A percentile compares a stretch with the other conserved stretches of the same genome.
Conservation (phyloP, 2,329 filamentous ascomycete genomes). For the Rhynchosporium secalis region DNA sequence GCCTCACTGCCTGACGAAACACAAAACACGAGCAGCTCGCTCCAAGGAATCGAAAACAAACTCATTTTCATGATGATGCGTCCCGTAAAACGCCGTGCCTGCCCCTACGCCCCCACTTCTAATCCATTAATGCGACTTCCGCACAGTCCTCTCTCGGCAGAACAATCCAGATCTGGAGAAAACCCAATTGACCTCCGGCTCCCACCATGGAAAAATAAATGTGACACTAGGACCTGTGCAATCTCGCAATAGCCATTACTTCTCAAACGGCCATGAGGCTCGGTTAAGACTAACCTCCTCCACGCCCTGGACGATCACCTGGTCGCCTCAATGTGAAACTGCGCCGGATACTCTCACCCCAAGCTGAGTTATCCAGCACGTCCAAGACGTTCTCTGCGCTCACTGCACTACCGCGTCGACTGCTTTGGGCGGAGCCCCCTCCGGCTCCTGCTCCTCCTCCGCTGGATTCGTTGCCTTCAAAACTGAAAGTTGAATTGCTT, state of each 20-base stretch:
- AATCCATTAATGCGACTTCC: conserved; percentile 27
- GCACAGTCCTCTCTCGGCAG: conserved; percentile 24
- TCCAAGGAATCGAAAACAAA: conserved; percentile 22
- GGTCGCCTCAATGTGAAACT: conserved; percentile 72
- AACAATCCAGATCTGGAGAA: conserved; percentile 25
- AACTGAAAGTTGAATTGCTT: conserved; percentile 37
- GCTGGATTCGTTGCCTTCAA: conserved; percentile 33
- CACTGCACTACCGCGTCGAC: conserved; percentile 66
- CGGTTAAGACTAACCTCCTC: conserved; percentile 25
- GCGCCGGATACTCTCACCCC: conserved; percentile 88
- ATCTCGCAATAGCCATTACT: conserved; percentile 19
- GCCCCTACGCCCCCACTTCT: conserved; percentile 14
- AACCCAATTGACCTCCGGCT: conserved; percentile 17
- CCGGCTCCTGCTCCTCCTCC: conserved; percentile 18
- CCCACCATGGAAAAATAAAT: conserved; percentile 1
- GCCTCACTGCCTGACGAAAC: background rate
- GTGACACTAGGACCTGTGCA: background rate
- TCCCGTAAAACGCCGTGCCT: conserved; percentile 28
- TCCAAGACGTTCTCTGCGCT: conserved; percentile 77
- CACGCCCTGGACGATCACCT: conserved; percentile 35
- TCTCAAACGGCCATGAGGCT: conserved; percentile 26
- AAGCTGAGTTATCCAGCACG: conserved; percentile 84
- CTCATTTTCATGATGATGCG: conserved; percentile 16
- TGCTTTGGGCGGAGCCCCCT: conserved; percentile 45
- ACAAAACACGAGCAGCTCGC: background rate